Evolutionary conservation across 2,329 filamentous ascomycete genomes (phyloP).

Genomic region (Ciborinia camelliae): DNA sequence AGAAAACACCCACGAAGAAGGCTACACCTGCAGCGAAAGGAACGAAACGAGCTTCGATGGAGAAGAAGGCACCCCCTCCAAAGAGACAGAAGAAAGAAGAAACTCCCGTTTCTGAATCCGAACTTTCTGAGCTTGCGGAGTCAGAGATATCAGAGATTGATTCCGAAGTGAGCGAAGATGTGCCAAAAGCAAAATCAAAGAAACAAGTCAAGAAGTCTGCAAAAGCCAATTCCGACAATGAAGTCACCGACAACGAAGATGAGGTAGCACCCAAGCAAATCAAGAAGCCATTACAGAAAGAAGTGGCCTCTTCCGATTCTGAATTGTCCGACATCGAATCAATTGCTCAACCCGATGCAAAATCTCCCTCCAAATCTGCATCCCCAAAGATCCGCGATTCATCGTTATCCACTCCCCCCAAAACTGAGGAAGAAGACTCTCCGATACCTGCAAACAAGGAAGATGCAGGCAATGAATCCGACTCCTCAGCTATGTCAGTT

Average conservation of each 20-base stretch:
- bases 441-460: constrained; percentile 18
- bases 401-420: constrained; percentile 10
- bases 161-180: constrained; percentile 25
- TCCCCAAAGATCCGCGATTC: constrained; percentile 21
- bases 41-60: constrained; percentile 41
- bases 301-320: not conserved
- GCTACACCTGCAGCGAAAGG: constrained; percentile 41
- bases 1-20: constrained; percentile 12
- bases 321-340: constrained; percentile 10
- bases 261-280: not conserved
- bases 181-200: constrained; percentile 16
- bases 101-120: constrained; percentile 23
- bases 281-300: not conserved
- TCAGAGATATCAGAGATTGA: constrained; percentile 18
- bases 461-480: constrained; percentile 42
- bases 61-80: constrained; percentile 39
- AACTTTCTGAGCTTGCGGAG: constrained; percentile 11
- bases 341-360: constrained; percentile 2
- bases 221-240: not conserved
- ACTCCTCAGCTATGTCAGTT: constrained; percentile 62
- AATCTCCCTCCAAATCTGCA: constrained; percentile 15
- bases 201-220: constrained; percentile 4
- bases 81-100: constrained; percentile 36
- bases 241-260: constrained; percentile 12
- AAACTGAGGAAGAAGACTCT: constrained; percentile 23